phyloP scores from a whole-genome alignment of 257 asterid genomes.

The Hygrophila difformis region DNA sequence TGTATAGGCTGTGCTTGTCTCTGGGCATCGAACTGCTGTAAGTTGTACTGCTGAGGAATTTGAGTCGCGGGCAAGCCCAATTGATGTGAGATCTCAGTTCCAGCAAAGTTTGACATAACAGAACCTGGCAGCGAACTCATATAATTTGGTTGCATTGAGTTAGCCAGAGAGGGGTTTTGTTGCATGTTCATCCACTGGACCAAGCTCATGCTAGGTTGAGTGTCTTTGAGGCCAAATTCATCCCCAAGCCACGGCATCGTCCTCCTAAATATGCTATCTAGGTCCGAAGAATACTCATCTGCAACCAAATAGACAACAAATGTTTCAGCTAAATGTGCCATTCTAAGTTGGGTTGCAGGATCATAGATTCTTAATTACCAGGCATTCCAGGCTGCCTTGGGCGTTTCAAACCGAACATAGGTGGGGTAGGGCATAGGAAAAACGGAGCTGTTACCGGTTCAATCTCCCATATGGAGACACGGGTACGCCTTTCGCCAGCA shows the following conservation, averaged over 20 bases:
- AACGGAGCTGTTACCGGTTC: slow-evolving; percentile 96
- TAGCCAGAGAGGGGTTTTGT: slow-evolving; percentile 49
- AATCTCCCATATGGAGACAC: slow-evolving; percentile 95
- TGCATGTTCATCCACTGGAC: slow-evolving; percentile 99
- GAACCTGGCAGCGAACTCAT: slow-evolving; percentile 46
- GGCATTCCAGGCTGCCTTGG: slow-evolving; percentile 88
- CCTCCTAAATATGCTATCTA: slow-evolving; percentile 64
- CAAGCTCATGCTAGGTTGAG: slow-evolving; percentile 81
- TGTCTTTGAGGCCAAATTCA: slow-evolving; percentile 68
- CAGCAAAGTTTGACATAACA: slow-evolving; percentile 43
- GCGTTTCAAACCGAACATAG: slow-evolving; percentile 73
- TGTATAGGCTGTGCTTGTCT: slow-evolving; percentile 39
- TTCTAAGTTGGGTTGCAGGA: not conserved
- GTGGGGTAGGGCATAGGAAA: slow-evolving; percentile 87
- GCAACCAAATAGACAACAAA: slow-evolving; percentile 12
- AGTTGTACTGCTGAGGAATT: slow-evolving; percentile 39
- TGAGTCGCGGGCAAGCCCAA: slow-evolving; percentile 30
- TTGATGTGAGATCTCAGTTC: slow-evolving; percentile 48
- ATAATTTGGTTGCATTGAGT: slow-evolving; percentile 53
- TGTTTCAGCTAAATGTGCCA: not conserved
- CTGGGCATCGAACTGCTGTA: slow-evolving; percentile 50
- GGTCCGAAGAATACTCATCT: slow-evolving; percentile 77
- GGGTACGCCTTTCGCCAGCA: slow-evolving; percentile 76
- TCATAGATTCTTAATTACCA: slow-evolving; percentile 29
- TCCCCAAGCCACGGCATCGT: slow-evolving; percentile 91